These are phyloP conservation scores for Metschnikowia rubicola DNA, from an alignment of 805 yeast genomes.

Conservation along the genomic window DNA sequence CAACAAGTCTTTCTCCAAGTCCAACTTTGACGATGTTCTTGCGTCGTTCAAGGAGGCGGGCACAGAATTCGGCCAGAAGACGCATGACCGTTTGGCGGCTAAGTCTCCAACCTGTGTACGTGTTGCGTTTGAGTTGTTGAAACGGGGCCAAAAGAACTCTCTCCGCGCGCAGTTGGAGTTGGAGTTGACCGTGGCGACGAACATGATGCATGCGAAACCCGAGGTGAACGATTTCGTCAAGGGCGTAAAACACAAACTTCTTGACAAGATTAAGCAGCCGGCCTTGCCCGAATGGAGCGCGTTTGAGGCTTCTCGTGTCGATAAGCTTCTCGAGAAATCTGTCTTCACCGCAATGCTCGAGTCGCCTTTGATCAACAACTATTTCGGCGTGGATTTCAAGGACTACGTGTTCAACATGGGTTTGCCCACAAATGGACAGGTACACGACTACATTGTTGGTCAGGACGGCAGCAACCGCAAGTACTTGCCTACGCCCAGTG, in stretches of 20 bases:
- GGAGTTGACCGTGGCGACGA: conserved; percentile 75
- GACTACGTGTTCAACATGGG: conserved; percentile 68
- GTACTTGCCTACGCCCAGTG: conserved; percentile 64
- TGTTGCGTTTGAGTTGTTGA: conserved; percentile 65
- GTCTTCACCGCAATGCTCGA: conserved; percentile 15
- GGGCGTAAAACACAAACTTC: conserved; percentile 61
- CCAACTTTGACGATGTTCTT: conserved; percentile 53
- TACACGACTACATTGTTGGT: conserved; percentile 67
- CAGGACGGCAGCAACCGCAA: conserved; percentile 61
- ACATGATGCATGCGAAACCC: conserved; percentile 56
- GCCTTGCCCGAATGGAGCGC: conserved; percentile 43
- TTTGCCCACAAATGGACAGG: conserved; percentile 67
- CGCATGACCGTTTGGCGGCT: conserved; percentile 51
- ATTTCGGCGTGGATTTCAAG: conserved; percentile 37
- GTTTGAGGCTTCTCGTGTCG: conserved; percentile 25
- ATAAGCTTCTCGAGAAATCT: conserved; percentile 20
- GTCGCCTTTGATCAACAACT: conserved; percentile 36
- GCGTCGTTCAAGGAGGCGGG: conserved; percentile 50
- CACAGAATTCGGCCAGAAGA: conserved; percentile 61
- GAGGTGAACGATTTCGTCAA: conserved; percentile 58
- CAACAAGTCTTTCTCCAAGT: conserved; percentile 61
- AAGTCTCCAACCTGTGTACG: conserved; percentile 81
- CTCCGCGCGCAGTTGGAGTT: conserved; percentile 64
- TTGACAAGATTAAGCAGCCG: conserved; percentile 59
- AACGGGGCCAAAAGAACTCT: conserved; percentile 54